A percentile compares a stretch with the other conserved stretches of the same genome.
Conservation (phyloP, 306 rosid species). For the Fagus crenata region DNA sequence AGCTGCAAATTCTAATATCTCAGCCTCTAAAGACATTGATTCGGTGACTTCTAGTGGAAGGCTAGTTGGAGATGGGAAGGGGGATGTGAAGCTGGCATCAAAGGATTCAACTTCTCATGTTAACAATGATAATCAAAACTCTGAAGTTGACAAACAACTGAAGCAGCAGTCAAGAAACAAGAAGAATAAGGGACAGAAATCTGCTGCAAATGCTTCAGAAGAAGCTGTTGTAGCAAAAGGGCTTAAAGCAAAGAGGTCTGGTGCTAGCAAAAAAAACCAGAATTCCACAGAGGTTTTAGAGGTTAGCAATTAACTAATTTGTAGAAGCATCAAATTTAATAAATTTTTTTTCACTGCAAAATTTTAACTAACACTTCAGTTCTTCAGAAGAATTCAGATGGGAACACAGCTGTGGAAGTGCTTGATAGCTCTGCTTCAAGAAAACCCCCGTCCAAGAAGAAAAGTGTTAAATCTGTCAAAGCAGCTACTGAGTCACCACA, state of each 20-base stretch:
- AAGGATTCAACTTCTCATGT: constrained; percentile 15
- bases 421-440: constrained; percentile 41
- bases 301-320: constrained; percentile 46
- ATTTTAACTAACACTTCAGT: constrained; percentile 44
- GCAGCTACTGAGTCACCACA: constrained; percentile 29
- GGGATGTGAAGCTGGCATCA: constrained; percentile 13
- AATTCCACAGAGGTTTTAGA: constrained; percentile 24
- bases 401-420: constrained; percentile 32
- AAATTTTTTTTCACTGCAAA: constrained; percentile 19
- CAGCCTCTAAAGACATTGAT: constrained; percentile 34
- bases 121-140: constrained; percentile 25
- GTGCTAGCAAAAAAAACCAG: constrained; percentile 23
- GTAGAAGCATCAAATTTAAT: constrained; percentile 3
- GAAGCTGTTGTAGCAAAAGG: constrained; percentile 34
- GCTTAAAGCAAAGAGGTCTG: constrained; percentile 36
- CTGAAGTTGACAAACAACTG: constrained; percentile 41
- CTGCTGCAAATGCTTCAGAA: constrained; percentile 27
- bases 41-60: constrained; percentile 26
- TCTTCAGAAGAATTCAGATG: constrained; percentile 50
- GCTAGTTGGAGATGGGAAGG: constrained; percentile 31
- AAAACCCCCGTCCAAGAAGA: constrained; percentile 44
- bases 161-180: constrained; percentile 43
- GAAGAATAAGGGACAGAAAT: constrained; percentile 39
- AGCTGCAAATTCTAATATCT: constrained; percentile 20
- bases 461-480: constrained; percentile 35